Evolutionary conservation across 2,329 filamentous ascomycete species (phyloP).

Genomic region (Fusarium bulbicola): DNA sequence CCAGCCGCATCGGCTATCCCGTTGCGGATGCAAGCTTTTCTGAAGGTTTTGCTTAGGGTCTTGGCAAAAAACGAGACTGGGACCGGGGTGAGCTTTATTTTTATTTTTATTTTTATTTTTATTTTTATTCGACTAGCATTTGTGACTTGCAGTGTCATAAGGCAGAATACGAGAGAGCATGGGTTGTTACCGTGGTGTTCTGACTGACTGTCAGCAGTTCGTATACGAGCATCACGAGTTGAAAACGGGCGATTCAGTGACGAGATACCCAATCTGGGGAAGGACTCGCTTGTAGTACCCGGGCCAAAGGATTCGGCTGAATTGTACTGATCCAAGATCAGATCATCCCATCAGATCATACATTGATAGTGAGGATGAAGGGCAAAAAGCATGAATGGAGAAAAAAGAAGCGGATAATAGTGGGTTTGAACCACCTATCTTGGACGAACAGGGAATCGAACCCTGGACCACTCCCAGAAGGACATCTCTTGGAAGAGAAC

Average conservation of each 20-base stretch:
- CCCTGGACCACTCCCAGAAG: constrained; percentile 30
- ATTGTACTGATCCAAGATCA: background rate
- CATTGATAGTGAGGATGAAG: background rate
- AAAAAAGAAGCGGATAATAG: constrained; percentile 7
- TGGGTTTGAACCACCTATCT: constrained; percentile 8
- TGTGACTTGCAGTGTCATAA: background rate
- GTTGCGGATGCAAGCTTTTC: background rate
- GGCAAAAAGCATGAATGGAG: background rate
- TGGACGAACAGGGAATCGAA: constrained; percentile 37
- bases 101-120: background rate
- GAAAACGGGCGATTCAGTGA: background rate
- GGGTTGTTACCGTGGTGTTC: background rate
- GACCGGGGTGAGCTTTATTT: background rate
- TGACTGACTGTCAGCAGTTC: background rate
- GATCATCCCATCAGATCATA: background rate
- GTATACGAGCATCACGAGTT: background rate
- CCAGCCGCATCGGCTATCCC: constrained; percentile 1
- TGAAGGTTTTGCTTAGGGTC: background rate
- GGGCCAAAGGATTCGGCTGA: background rate
- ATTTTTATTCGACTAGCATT: background rate
- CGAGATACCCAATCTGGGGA: background rate
- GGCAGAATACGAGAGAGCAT: background rate
- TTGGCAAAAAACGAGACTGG: background rate
- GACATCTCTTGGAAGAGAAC: background rate
- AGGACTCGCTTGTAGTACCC: background rate